Conservation (phyloP, 345 rosid species). For the Moricandia arvensis region DNA sequence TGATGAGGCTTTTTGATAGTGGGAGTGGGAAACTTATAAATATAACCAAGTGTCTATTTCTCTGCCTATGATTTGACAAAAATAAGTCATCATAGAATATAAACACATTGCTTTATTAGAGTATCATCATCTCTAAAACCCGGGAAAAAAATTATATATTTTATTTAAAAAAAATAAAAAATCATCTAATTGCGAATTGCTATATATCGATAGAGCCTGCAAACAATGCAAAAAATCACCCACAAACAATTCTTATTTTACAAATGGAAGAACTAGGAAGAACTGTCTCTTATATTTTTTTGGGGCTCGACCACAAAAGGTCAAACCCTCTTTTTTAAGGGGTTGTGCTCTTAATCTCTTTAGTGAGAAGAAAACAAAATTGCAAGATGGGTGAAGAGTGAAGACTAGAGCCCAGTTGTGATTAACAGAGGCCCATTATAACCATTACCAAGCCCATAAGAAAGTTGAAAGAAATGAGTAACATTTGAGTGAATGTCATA, state of each 20-base stretch:
- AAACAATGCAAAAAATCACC: no score
- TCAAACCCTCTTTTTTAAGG: no score
- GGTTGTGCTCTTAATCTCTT: no score
- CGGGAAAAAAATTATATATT: no score
- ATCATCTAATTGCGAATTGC: no score
- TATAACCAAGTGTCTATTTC: constrained; percentile 22
- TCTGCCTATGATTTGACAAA: constrained; percentile 11
- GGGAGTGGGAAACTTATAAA: background rate
- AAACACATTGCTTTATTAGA: background rate
- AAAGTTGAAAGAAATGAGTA: background rate
- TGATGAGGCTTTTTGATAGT: constrained; percentile 8
- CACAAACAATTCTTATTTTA: no score
- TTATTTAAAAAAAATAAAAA: no score
- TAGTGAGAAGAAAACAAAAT: background rate
- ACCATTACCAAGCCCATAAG: background rate
- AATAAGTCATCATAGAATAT: background rate
- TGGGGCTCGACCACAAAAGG: no score
- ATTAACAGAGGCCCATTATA: background rate
- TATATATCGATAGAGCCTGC: no score
- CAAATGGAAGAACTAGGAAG: no score
- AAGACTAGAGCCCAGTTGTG: background rate
- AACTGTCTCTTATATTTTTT: no score
- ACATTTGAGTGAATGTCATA: background rate
- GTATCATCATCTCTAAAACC: no score
- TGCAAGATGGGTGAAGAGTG: background rate